A percentile compares a stretch with the other conserved stretches of the same genome.
These are phyloP conservation scores for Mortierella sp. DNA, from an alignment of 371 early-diverging fungal species.

Conservation along the genomic window DNA sequence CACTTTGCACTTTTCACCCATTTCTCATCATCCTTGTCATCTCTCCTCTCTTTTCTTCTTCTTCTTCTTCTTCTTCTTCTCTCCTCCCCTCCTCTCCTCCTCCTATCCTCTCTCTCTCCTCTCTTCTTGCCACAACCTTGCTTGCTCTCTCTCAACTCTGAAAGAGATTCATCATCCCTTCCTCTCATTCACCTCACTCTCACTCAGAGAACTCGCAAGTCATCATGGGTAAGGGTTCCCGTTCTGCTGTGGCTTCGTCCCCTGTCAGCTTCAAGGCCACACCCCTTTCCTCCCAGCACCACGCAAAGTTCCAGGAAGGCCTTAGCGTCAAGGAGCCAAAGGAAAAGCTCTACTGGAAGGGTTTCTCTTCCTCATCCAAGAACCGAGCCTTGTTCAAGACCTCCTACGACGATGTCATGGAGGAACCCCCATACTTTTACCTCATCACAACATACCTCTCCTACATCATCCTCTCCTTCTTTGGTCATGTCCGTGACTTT, in stretches of 20 bases:
- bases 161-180: conserved; percentile 1
- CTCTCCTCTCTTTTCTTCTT: conserved; percentile 3
- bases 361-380: conserved; percentile 50
- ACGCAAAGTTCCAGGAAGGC: conserved; percentile 57
- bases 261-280: conserved; percentile 54
- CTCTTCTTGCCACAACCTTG: not conserved
- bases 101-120: not conserved
- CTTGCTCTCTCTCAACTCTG: not conserved
- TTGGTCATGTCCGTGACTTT: conserved; percentile 94
- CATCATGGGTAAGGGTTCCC: conserved; percentile 57
- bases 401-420: conserved; percentile 59
- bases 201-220: not conserved
- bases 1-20: not conserved
- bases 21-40: conserved; percentile 1
- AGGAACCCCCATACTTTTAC: conserved; percentile 77
- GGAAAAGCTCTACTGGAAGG: conserved; percentile 58
- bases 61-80: not conserved
- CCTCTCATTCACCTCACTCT: no score
- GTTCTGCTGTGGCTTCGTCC: conserved; percentile 44
- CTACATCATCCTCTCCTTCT: conserved; percentile 93
- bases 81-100: not conserved
- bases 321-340: conserved; percentile 55
- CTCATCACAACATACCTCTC: conserved; percentile 96
- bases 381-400: conserved; percentile 56
- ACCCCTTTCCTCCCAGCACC: conserved; percentile 57